Percentiles rank a stretch among this genome's conserved stretches.
Conservation (phyloP, 257 asterid genomes). For the Solanum boliviense region DNA sequence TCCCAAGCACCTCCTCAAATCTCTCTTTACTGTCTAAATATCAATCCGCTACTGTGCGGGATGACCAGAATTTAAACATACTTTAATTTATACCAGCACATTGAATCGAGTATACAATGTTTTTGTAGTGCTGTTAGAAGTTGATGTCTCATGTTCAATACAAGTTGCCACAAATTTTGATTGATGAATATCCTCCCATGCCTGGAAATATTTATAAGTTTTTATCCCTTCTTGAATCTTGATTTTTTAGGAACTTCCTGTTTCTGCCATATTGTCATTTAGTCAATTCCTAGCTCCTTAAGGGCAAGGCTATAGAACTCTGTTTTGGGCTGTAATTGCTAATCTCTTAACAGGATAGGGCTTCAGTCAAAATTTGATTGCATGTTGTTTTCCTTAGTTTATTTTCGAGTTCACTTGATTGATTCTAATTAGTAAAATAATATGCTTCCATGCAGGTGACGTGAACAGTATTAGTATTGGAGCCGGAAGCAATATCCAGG, state of each 20-base stretch:
- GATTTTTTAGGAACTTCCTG: background rate
- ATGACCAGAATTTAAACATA: background rate
- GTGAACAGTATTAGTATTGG: slow-evolving; percentile 79
- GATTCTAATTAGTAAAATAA: background rate
- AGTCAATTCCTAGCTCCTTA: background rate
- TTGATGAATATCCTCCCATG: background rate
- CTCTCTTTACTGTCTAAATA: background rate
- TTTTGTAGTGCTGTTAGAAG: background rate
- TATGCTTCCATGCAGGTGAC: slow-evolving; percentile 45
- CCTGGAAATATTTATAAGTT: background rate
- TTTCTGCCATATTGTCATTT: background rate
- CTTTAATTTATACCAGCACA: background rate
- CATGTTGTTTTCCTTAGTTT: background rate
- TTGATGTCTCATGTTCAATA: background rate
- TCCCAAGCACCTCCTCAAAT: background rate
- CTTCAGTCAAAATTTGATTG: background rate
- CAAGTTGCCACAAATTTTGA: background rate
- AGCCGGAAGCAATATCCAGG: slow-evolving; percentile 87
- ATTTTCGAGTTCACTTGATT: background rate
- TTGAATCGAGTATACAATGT: background rate
- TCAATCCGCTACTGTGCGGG: background rate
- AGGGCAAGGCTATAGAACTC: background rate
- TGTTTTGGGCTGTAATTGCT: background rate
- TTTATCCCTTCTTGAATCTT: background rate
- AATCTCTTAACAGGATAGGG: background rate